A percentile compares a stretch with the other conserved stretches of the same genome.
Conservation (phyloP, 768 basidiomycete genomes). For the Boletellus ananas region DNA sequence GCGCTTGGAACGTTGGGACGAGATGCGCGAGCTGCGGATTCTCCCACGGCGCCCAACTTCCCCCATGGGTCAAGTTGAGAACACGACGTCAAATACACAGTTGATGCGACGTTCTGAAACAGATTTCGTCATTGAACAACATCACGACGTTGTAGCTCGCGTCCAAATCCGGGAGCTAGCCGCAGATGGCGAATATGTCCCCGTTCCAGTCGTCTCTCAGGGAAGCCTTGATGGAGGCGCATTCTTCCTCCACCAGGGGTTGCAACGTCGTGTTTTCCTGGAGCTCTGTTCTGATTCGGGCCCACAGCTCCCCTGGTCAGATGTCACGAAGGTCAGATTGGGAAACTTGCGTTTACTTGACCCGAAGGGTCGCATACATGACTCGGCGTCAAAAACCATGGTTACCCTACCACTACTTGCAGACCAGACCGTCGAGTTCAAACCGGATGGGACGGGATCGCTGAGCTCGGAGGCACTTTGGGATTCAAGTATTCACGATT, state of each 20-base stretch:
- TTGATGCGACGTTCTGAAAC: slow-evolving; percentile 90
- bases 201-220: slow-evolving; percentile 78
- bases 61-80: slow-evolving; percentile 31
- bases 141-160: slow-evolving; percentile 88
- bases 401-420: slow-evolving; percentile 72
- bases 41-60: slow-evolving; percentile 34
- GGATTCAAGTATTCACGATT: slow-evolving; percentile 93
- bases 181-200: slow-evolving; percentile 77
- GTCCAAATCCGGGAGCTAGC: slow-evolving; percentile 84
- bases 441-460: slow-evolving; percentile 75
- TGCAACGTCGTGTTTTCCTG: slow-evolving; percentile 80
- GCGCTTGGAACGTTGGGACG: slow-evolving; percentile 90
- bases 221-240: slow-evolving; percentile 76
- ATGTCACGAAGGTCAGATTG: slow-evolving; percentile 68
- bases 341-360: slow-evolving; percentile 86
- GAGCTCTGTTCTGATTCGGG: slow-evolving; percentile 86
- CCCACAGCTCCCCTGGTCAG: slow-evolving; percentile 82
- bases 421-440: slow-evolving; percentile 71
- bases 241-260: slow-evolving; percentile 88
- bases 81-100: slow-evolving; percentile 43
- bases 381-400: slow-evolving; percentile 66
- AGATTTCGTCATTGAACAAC: slow-evolving; percentile 84
- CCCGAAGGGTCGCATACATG: slow-evolving; percentile 75
- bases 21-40: slow-evolving; percentile 75
- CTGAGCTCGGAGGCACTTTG: slow-evolving; percentile 73